Evolutionary conservation across 108 stramenopile species (phyloP), one percentile per base, ranked within the genome.

Genomic region (Licmophora abbreviata): DNA sequence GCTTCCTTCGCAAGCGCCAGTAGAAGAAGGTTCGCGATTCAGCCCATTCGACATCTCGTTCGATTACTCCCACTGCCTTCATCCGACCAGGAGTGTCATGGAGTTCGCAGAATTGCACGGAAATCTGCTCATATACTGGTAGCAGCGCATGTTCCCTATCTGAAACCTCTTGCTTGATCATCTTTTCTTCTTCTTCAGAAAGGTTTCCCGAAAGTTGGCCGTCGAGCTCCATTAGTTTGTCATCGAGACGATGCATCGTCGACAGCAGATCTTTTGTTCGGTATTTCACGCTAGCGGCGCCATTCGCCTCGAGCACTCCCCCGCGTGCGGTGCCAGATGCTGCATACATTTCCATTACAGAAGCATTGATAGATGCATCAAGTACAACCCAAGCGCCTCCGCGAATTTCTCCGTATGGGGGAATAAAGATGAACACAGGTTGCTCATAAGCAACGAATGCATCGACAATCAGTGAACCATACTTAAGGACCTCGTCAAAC

Each of bases 301-400:
- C 99, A 50, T 95, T 93, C 1, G 99, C 94, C 63, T 99, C 99
- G 25, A 99, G 77, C 23, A 99, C 96, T 24, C 97, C 97, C 35
- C 97, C 97, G 21, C 95, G 73, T 3, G 94, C 92, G 21, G 59
- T 79, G 22, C 69, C 69, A 11, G 73, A 45, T 31, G 93, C 73
- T 21, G 94, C 94, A 72, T 97, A 97, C 95, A 98, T 96, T 74
- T 98, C 95, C 99, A 99, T 99, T 20, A 92, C 89, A 35, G 76
- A 64, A 6, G 92, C 64, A 69, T 99, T 98, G 76, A 99, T 98
- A 8, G 97, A 97, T 21, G 93, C 77, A 87, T 99, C 99, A 18
- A 99, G 87, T 4, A 99, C 99, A 43, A 99, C 99, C 97, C 97
- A 98, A 20, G 99, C 97, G 29, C 99, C 99, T 36, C 99, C 99